Evolutionary conservation across 768 basidiomycete genomes (phyloP), one percentile per base, ranked within the genome.

Genomic region (Russula sp.): DNA sequence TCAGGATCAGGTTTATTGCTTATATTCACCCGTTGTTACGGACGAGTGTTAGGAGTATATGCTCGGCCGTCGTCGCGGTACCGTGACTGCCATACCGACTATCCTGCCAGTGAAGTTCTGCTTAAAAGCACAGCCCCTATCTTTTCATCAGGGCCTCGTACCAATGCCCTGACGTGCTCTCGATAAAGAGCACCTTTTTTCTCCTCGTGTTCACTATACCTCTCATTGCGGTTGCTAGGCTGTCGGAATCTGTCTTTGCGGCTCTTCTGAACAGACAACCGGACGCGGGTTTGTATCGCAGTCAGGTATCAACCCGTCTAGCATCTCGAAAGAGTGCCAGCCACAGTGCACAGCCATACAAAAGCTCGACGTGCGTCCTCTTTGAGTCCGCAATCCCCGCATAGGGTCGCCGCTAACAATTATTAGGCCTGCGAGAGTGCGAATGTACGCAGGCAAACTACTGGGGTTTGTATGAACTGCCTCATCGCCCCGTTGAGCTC

Each of bases 381-480:
- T 16, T 27, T 34, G 8, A 6, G 31, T 6, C 27, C 5, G 27
- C 47, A 11, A 27, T 20, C 11, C 42, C 5, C n/a, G 40, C 13
- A 27, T 27, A 27, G 22, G 22, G 22, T 27, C 22, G 22, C 22
- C 22, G 22, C 22, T 11, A n/a, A 18, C 32, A n/a, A 5, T 6
- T 18, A 1, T n/a, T 27, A 59, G 58, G 39, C 37, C 14, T 64
- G 63, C 40, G 10, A 8, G 6, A 27, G 40, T 59, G 63, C 53
- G 57, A 53, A 14, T 64, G 57, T 39, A 55, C 52, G 18, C 58
- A 64, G 34, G 39, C n/a, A 4, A 63, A 59, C n/a, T 54, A 18
- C 22, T 20, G 45, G 35, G 20, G 5, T 11, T 2, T 63, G 62
- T 39, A 20, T 63, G 7, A 49, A 49, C 22, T 63, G 62, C 22